phyloP scores from a whole-genome alignment of 805 yeast genomes.

The Suhomyces prunicola region DNA sequence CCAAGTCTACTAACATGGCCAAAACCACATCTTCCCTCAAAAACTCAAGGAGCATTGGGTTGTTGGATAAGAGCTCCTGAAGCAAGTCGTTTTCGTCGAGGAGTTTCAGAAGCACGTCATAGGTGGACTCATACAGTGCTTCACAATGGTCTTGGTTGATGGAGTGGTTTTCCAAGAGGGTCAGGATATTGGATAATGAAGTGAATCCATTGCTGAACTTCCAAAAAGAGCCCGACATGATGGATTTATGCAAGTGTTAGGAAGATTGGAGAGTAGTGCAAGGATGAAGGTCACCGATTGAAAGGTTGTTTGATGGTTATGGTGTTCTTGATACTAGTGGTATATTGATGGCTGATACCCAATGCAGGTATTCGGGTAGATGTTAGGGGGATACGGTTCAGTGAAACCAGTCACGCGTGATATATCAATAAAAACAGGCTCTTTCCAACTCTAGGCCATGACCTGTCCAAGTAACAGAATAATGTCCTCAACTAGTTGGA shows the following conservation, averaged over 20 bases:
- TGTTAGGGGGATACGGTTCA: background rate
- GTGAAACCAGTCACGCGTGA: background rate
- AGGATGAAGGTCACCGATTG: too few species aligned
- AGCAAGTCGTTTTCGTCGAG: slow-evolving; percentile 43
- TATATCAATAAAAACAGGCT: background rate
- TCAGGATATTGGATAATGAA: slow-evolving; percentile 39
- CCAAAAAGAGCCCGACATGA: slow-evolving; percentile 49
- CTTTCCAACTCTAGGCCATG: background rate
- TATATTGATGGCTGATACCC: too few species aligned
- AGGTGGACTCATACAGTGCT: slow-evolving; percentile 14
- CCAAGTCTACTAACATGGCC: slow-evolving; percentile 36
- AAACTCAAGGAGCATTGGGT: slow-evolving; percentile 41
- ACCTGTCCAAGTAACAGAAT: background rate
- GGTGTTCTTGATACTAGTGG: too few species aligned
- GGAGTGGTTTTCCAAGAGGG: slow-evolving; percentile 35
- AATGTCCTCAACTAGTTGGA: background rate
- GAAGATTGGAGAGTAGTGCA: background rate
- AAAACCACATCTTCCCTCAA: slow-evolving; percentile 38
- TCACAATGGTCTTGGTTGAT: slow-evolving; percentile 16
- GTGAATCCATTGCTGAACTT: slow-evolving; percentile 46
- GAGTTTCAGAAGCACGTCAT: slow-evolving; percentile 30
- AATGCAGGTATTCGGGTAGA: too few species aligned
- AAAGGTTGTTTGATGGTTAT: too few species aligned
- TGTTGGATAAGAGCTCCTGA: slow-evolving; percentile 42
- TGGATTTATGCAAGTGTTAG: background rate